Conservation (phyloP, 2,329 filamentous ascomycete genomes). For the Rhynchosporium agropyri region DNA sequence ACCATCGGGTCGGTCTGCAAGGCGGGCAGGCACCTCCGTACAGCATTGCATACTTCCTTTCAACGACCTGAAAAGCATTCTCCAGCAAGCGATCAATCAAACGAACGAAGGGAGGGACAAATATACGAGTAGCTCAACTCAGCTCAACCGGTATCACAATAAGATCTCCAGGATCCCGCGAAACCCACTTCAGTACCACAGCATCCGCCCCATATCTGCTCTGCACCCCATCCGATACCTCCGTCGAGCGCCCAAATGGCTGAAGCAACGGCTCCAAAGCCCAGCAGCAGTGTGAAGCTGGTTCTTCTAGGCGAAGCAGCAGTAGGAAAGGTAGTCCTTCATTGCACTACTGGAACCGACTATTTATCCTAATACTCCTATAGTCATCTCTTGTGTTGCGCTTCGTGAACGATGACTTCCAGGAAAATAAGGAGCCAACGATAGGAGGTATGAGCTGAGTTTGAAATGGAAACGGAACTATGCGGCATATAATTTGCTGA, state of each 20-base stretch:
- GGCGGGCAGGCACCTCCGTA: too few relatives aligned
- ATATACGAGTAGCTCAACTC: too few relatives aligned
- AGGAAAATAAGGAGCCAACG: slow-evolving; percentile 99
- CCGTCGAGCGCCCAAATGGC: slow-evolving; percentile 56
- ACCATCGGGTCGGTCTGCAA: not conserved
- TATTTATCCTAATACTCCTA: slow-evolving; percentile 24
- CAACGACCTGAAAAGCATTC: too few relatives aligned
- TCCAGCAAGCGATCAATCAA: too few relatives aligned
- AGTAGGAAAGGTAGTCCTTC: slow-evolving; percentile 83
- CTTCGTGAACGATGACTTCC: slow-evolving; percentile 99
- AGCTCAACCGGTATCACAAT: too few relatives aligned
- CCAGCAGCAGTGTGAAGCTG: slow-evolving; percentile 99
- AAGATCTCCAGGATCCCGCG: too few relatives aligned
- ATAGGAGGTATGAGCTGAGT: slow-evolving; percentile 76
- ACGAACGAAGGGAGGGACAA: too few relatives aligned
- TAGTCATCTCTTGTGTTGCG: slow-evolving; percentile 96
- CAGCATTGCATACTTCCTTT: too few relatives aligned
- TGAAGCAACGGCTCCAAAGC: slow-evolving; percentile 80
- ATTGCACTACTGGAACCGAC: not conserved
- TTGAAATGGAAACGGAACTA: not conserved
- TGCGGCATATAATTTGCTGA: slow-evolving; percentile 17
- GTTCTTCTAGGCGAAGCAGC: slow-evolving; percentile 96
- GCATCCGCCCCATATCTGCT: too few relatives aligned
- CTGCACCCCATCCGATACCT: slow-evolving; percentile 1
- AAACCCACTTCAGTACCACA: not conserved